Evolutionary conservation across 2,329 filamentous ascomycete genomes (phyloP).

Genomic region (Colletotrichum tropicale): DNA sequence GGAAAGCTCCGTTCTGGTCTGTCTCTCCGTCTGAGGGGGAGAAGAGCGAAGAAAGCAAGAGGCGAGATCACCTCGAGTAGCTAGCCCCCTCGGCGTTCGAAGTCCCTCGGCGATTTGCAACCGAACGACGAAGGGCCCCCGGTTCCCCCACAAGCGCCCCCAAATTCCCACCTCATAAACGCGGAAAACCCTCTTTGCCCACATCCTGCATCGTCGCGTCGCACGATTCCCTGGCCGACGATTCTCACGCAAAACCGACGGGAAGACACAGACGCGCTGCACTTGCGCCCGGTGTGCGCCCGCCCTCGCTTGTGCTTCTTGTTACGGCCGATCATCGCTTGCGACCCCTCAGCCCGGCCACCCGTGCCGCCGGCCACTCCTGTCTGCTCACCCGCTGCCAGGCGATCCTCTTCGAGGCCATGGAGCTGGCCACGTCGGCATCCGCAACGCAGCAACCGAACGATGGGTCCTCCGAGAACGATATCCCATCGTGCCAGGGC

Average conservation of each 20-base stretch:
- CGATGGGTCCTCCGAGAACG: slow-evolving; percentile 14
- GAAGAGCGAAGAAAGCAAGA: neutral
- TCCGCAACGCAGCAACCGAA: neutral
- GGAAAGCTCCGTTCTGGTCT: neutral
- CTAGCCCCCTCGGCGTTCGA: neutral
- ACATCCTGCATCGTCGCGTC: slow-evolving; percentile 10
- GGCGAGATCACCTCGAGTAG: neutral
- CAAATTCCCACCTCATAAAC: neutral
- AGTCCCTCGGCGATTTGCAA: slow-evolving; percentile 1
- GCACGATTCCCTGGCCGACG: slow-evolving; percentile 21
- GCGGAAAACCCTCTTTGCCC: neutral
- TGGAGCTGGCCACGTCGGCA: slow-evolving; percentile 1
- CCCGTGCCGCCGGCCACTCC: neutral
- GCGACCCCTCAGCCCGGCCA: neutral
- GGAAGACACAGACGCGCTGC: neutral
- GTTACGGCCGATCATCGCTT: neutral
- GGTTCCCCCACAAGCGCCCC: neutral
- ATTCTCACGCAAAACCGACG: slow-evolving; percentile 18
- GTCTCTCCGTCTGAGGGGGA: neutral
- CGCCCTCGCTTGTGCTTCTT: neutral
- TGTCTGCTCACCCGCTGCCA: neutral
- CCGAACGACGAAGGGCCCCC: neutral
- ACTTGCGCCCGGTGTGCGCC: neutral
- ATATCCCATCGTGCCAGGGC: slow-evolving; percentile 33
- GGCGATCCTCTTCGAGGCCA: neutral